These are phyloP conservation scores for Cercospora janseana DNA, from an alignment of 2,329 filamentous ascomycete species.

Conservation along the genomic window DNA sequence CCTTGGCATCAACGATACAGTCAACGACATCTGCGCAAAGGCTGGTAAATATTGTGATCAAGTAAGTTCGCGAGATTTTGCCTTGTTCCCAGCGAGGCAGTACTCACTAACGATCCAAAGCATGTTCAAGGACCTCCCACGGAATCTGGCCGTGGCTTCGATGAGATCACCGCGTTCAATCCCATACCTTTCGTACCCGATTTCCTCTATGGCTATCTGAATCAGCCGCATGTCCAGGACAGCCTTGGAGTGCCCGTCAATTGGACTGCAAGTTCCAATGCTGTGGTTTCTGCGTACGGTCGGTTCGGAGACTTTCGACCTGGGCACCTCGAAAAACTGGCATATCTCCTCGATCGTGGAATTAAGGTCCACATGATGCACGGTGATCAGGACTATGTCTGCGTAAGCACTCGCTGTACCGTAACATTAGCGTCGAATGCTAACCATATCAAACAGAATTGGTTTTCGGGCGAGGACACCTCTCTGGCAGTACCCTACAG, in stretches of 20 bases:
- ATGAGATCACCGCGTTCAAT: slow-evolving; percentile 46
- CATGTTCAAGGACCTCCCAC: slow-evolving; percentile 20
- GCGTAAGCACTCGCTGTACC: slow-evolving; percentile 11
- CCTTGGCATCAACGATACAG: slow-evolving; percentile 38
- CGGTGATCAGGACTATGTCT: slow-evolving; percentile 56
- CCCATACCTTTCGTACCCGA: slow-evolving; percentile 42
- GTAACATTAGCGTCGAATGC: slow-evolving; percentile 23
- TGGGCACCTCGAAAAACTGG: slow-evolving; percentile 50
- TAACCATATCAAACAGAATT: slow-evolving; percentile 40
- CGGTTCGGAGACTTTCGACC: slow-evolving; percentile 53
- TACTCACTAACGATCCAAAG: background rate
- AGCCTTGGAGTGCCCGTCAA: slow-evolving; percentile 60
- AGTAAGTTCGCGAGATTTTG: background rate
- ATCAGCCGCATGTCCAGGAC: slow-evolving; percentile 54
- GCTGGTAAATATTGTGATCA: slow-evolving; percentile 49
- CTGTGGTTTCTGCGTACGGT: slow-evolving; percentile 36
- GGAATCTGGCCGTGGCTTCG: slow-evolving; percentile 46
- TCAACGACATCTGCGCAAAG: slow-evolving; percentile 44
- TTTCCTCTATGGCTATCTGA: slow-evolving; percentile 49
- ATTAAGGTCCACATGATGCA: slow-evolving; percentile 57
- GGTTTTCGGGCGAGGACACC: slow-evolving; percentile 56
- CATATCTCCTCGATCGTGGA: slow-evolving; percentile 55
- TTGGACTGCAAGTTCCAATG: slow-evolving; percentile 48
- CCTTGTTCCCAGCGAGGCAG: background rate
- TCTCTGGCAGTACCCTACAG: slow-evolving; percentile 49